Base-by-base conservation (phyloP, 2,329 filamentous ascomycete species). In the Penicillium sp. region DNA sequence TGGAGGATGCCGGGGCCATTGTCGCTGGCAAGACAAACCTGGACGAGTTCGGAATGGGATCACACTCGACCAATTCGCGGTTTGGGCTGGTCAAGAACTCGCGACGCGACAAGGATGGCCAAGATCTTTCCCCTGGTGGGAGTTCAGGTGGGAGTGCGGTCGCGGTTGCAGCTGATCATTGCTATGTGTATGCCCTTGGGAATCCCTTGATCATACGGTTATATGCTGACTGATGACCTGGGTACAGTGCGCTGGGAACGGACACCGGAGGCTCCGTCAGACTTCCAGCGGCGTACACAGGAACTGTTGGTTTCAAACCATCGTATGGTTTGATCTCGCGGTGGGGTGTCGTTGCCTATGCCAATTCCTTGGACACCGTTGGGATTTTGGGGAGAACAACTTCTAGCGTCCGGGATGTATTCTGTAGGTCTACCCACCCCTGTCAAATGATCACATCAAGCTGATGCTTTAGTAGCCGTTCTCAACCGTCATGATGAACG, bases 21-120 rank as follows among this genome's bases (percentile, higher is more conserved):
- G 73, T 93, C 2, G 81, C 87, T 1, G 89, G 89, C 7, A 96
- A 96, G 75, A 93, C 91, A 2, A 96, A 96, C 71, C 86, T 98
- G 80, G 95, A 98, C 75, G 95, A 96, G 71, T 96, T 96, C 71
- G 92, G 93, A 27, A 96, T 96, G 93, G 92, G 92, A 2, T 96
- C 91, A 9, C 88, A 96, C 70, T 89, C 87, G 1, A 82, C 81
- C 21, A 78, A 88, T 67, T 92, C 91, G 1, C 76, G 80, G 53
- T 86, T 87, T 65, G 90, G 90, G 1, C 72, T 84, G 1, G 89
- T 93, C 5, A 78, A 72, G 52, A 86, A 83, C 59, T 78, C 76
- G 8, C 73, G 78, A 52, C 77, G 69, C 26, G 60, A 68, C 53
- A 57, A 66, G 44, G 71, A 70, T 46, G 77, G 56, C 24, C 72